Percentiles rank a stretch among this genome's conserved stretches.
Evolutionary conservation across 225 moss, liverwort and hornwort genomes (phyloP).

Genomic region (Ulota crispa): DNA sequence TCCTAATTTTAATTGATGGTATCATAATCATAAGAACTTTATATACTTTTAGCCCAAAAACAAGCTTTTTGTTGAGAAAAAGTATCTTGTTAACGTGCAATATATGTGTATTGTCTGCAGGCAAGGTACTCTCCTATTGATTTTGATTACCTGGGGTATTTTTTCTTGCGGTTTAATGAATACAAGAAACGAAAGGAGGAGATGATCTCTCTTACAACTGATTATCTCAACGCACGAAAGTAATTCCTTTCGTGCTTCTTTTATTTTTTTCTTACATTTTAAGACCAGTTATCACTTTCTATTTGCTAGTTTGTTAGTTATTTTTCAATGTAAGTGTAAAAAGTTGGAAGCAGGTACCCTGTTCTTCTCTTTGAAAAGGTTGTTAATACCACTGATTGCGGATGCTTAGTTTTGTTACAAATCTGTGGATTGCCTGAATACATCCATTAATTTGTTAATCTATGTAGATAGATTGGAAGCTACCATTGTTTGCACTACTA

Average conservation of each 20-base stretch:
- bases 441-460: not conserved
- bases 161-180: constrained; percentile 68
- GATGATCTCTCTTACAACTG: constrained; percentile 30
- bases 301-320: not conserved
- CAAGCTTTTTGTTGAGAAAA: not conserved
- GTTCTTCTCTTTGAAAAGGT: constrained; percentile 17
- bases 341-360: not conserved
- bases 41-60: not conserved
- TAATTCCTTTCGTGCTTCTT: not conserved
- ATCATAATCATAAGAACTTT: not conserved
- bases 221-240: constrained; percentile 35
- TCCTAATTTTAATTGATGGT: not conserved
- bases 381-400: constrained; percentile 3
- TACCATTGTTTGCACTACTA: constrained; percentile 5
- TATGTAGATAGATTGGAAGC: not conserved
- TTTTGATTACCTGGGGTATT: constrained; percentile 87
- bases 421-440: not conserved
- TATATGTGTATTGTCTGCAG: constrained; percentile 42
- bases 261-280: not conserved
- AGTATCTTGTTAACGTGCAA: not conserved
- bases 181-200: constrained; percentile 78
- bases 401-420: not conserved
- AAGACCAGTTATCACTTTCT: not conserved
- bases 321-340: not conserved
- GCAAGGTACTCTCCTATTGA: constrained; percentile 79